A percentile compares a stretch with the other conserved stretches of the same genome.
phyloP scores from a whole-genome alignment of 495 filamentous ascomycete genomes.

The Hypoxylon intermedium region DNA sequence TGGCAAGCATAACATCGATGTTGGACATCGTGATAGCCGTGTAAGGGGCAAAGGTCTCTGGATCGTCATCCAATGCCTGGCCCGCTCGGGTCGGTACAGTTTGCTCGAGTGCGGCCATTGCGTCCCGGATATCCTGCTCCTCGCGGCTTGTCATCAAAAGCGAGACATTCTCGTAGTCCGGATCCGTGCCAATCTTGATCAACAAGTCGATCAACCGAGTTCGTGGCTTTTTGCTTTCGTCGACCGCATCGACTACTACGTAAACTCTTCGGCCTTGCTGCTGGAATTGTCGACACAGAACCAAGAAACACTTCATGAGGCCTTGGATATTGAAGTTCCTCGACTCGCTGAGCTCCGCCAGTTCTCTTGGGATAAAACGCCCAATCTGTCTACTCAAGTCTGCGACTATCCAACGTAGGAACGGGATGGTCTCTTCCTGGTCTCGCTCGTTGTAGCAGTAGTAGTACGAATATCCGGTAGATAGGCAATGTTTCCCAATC shows the following conservation, averaged over 20 bases:
- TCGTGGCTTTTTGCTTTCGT: conserved; percentile 29
- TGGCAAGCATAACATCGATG: conserved; percentile 43
- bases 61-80: background rate
- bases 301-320: conserved; percentile 21
- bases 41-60: background rate
- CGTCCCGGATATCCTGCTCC: conserved; percentile 47
- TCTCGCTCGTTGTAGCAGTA: conserved; percentile 49
- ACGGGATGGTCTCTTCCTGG: conserved; percentile 42
- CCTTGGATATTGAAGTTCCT: conserved; percentile 10
- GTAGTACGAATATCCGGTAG: conserved; percentile 42
- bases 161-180: conserved; percentile 45
- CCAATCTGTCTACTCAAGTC: conserved; percentile 43
- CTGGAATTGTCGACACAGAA: conserved; percentile 6
- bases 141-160: conserved; percentile 52
- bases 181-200: conserved; percentile 36
- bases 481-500: conserved; percentile 26
- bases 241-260: conserved; percentile 29
- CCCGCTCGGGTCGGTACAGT: background rate
- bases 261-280: conserved; percentile 13
- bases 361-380: conserved; percentile 18
- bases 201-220: conserved; percentile 22
- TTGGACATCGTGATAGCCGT: conserved; percentile 47
- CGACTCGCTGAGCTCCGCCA: conserved; percentile 7
- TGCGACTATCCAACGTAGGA: conserved; percentile 39
- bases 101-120: conserved; percentile 23